Evolutionary conservation across 441 rosid species (phyloP), one percentile per base, ranked within the genome.

Genomic region (Gossypium lobatum): DNA sequence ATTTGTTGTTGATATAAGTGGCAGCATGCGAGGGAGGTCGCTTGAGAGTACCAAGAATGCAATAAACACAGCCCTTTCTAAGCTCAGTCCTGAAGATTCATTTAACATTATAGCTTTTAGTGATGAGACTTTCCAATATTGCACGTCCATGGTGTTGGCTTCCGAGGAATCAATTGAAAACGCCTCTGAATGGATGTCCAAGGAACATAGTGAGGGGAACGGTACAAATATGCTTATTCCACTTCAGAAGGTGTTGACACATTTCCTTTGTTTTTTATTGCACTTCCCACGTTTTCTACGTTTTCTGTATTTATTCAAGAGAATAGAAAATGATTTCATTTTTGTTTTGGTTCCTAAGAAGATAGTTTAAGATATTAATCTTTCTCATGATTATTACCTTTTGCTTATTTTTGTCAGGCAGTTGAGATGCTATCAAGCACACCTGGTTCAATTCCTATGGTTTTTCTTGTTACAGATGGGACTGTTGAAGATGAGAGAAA

Each of bases 1-100:
- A 72, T 96, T 91, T 85, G 81, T 91, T 79, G 83, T 94, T 84
- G 99, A 96, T 79, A 86, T 91, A 78, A 96, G 98, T 87, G 89
- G 83, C 80, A 96, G 99, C 84, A 94, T 96, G 98, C 73, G 55
- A 77, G 97, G 97, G 74, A 90, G 80, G 83, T 85, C 89, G 59
- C 87, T 96, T 11, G 93, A 86, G 86, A 86, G 81, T 77, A 83
- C 89, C 18, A 85, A 90, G 80, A 85, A 72, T 75, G 97, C 95
- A 37, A 55, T 96, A 81, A 78, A 80, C 31, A 75, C 78, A 54
- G 87, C 92, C 14, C 87, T 96, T 50, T 73, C 76, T 64, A 79
- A 81, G 82, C 95, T 94, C 52, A 84, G 74, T 80, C 81, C 89
- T 10, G 84, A 80, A 74, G 99, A 93, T 88, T 83, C 90, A 73